Evolutionary conservation across 768 basidiomycete genomes (phyloP), one percentile per base, ranked within the genome.

Genomic region (Suillus spraguei): DNA sequence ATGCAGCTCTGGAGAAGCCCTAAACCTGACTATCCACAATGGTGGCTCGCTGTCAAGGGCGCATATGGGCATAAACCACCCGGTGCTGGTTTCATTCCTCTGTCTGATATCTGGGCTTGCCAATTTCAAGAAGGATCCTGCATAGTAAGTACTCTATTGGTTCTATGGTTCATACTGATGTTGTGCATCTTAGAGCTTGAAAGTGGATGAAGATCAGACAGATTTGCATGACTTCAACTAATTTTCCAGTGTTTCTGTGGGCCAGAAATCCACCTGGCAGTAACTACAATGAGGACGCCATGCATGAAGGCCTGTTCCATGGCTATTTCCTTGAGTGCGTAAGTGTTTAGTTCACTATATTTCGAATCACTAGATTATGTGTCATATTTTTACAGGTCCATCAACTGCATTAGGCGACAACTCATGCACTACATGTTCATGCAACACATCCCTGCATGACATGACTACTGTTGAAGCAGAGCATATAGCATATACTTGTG

Each of bases 171-270:
- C 7, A 50, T 17, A 24, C 16, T n/a, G 17, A 52, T 11, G 32
- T 24, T 39, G 9, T 47, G 5, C 10, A 2, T 11, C 33, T 35
- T 44, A 67, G 66, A 17, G 60, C 66, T 4, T 35, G 32, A 3
- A 10, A 53, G 5, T 38, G 38, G 3, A 60, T 67, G 11, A 13
- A 59, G 17, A 52, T 10, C 5, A 58, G 64, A 7, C 41, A 33
- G 2, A 67, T 67, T 47, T 4, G 61, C 2, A 42, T 67, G 63
- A 11, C 49, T 0, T 1, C 10, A 1, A 55, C 17, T 2, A 11
- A 55, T 0, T 63, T 54, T 14, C 64, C 60, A 10, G 46, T 41
- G 4, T 65, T 67, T n/a, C 41, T 63, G n/a, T 67, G 60, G 60
- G 38, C 52, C 1, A 42, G 50, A 5, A 53, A 63, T 33, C 11